Base-by-base conservation (phyloP, 352 stramenopile species). In the Pythium dissimile region DNA sequence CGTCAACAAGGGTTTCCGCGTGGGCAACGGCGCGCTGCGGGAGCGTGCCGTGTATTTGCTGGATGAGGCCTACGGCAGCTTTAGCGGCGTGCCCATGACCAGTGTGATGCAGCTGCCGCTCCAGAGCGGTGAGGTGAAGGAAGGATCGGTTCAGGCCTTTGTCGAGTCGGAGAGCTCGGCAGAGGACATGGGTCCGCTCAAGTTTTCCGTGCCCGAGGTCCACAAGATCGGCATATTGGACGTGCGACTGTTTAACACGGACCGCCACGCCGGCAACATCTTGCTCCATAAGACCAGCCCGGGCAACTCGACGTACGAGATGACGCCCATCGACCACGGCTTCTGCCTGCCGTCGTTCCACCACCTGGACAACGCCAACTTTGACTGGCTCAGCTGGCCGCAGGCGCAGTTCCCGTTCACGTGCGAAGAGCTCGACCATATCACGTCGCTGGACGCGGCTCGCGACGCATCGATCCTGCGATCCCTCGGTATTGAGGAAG, bases 161-260 rank as follows among this genome's bases (percentile, higher is more conserved):
- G 76, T 94, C 38, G 56, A 69, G 53, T 94, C 80, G 28, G 76
- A 95, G 53, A 84, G 84, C 66, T 94, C 84, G 23, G 85, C 86
- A 2, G 87, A 96, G 59, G 87, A 96, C 62, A 92, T 94, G 72
- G 82, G 82, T 16, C 88, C 86, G 59, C 75, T 93, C 39, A 91
- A 93, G 70, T 94, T 91, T 51, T 72, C 75, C 16, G 83, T 92
- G 26, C 73, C 76, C 4, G 84, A 96, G 61, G 84, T 96, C 44
- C 86, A 96, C 70, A 94, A 94, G 77, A 86, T 96, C 59, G 86
- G 81, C 18, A 94, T 96, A 26, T 54, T 96, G 23, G 85, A 96
- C 67, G 67, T 94, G 35, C 83, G 86, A 46, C 77, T 96, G 31
- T 94, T 96, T 66, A 96, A 96, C 68, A 91, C 83, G 34, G 86